Base-by-base conservation (phyloP, 352 stramenopile species). In the Phytophthora cajani region DNA sequence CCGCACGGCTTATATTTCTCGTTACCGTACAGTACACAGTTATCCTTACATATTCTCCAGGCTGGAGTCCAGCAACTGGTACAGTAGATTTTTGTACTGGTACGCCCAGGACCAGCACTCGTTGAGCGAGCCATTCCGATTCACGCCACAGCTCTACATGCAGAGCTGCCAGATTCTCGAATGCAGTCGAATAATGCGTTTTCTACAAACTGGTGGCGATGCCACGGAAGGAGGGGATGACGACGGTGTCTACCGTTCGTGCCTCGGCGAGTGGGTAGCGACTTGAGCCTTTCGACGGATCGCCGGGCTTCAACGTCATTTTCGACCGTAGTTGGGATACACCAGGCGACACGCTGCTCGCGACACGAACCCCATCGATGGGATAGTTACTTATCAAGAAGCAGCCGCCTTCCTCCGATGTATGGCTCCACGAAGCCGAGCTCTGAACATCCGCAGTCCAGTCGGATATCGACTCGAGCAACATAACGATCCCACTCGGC, bases 181-280 rank as follows among this genome's bases (percentile, higher is more conserved):
- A 62, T 50, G 7, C 21, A 40, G 40, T 55, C 61, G 19, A 62
- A 55, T 8, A 68, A 54, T 6, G 40, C 40, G n/a, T 62, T 68
- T 44, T 68, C 38, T n/a, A 68, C 14, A 17, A 56, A 54, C 30
- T 68, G 61, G 27, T 68, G 61, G 7, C 61, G 38, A 68, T 52
- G 0, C 62, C 51, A 10, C 38, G 25, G 14, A 56, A 62, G 8
- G 59, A 66, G 23, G 59, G 59, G 27, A 66, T 50, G 17, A 66
- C 46, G 8, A 66, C 30, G 16, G 49, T n/a, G 5, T 47, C 19
- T 33, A 64, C 17, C 4, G 44, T 58, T 5, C 44, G 19, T 32
- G 62, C 9, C 7, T 21, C 36, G 8, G 62, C 62, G 17, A 58
- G 36, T 8, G 46, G 47, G 30, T 47, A 58, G 5, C 4, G 17